Conservation (phyloP, 78 protist species). For the Chrysochromulina tobinii region DNA sequence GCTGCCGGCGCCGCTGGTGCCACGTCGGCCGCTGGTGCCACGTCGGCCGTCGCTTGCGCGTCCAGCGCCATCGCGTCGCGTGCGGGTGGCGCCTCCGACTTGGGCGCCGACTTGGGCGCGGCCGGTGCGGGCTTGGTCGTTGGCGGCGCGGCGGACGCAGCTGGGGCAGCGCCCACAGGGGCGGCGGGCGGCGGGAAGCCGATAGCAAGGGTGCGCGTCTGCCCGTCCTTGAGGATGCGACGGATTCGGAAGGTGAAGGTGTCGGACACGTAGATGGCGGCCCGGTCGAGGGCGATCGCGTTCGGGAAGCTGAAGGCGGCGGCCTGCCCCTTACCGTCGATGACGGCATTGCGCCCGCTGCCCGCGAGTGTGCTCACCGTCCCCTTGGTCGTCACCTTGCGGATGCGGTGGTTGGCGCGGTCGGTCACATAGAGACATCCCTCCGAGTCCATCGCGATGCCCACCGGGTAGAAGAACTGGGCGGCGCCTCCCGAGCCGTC, state of each 20-base stretch:
- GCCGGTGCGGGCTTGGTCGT: too few relatives aligned
- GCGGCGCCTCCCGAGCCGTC: neutral
- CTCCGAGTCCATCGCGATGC: neutral
- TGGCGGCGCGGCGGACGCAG: too few relatives aligned
- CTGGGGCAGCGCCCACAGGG: too few relatives aligned
- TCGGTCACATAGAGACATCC: neutral
- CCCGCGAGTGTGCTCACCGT: neutral
- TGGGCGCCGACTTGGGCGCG: too few relatives aligned
- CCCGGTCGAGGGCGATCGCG: neutral
- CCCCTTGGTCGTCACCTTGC: neutral
- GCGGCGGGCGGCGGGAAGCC: too few relatives aligned
- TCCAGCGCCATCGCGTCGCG: too few relatives aligned
- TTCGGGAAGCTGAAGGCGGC: neutral
- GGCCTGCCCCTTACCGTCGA: neutral
- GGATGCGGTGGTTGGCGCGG: slow-evolving; percentile 21
- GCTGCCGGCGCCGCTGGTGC: too few relatives aligned
- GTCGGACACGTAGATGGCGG: neutral
- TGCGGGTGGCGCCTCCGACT: too few relatives aligned
- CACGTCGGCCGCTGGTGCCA: too few relatives aligned
- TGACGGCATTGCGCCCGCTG: neutral
- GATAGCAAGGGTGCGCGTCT: too few relatives aligned
- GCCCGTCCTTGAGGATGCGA: too few relatives aligned
- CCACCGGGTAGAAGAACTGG: neutral
- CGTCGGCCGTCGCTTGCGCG: too few relatives aligned
- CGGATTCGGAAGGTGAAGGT: neutral